A percentile compares a stretch with the other conserved stretches of the same genome.
phyloP scores from a whole-genome alignment of 371 early-diverging fungal genomes.

The Sporodiniella umbellata region DNA sequence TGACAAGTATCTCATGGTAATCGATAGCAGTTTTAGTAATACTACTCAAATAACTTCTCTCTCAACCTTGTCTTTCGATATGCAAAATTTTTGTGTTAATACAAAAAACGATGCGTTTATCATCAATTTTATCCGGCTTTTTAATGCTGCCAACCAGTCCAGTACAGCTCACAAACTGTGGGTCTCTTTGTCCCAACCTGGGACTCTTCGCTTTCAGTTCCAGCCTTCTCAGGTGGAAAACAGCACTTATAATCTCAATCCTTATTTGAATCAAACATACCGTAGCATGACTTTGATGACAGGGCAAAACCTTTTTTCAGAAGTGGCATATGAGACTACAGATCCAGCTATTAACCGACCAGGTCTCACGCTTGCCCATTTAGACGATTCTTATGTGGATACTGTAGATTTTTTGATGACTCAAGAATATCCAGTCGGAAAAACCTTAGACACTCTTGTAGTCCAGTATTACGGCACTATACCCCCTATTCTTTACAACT shows the following conservation, averaged over 20 bases:
- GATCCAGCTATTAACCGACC: conserved; percentile 34
- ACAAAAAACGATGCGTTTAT: conserved; percentile 34
- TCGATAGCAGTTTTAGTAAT: conserved; percentile 15
- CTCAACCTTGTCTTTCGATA: conserved; percentile 28
- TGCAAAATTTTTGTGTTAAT: conserved; percentile 47
- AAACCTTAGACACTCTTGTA: conserved; percentile 30
- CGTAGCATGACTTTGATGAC: conserved; percentile 37
- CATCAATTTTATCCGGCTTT: conserved; percentile 36
- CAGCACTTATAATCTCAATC: conserved; percentile 29
- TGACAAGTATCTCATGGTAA: conserved; percentile 37
- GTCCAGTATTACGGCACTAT: conserved; percentile 18
- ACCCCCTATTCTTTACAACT: conserved; percentile 28
- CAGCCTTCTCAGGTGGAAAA: conserved; percentile 22
- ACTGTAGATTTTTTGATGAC: conserved; percentile 47
- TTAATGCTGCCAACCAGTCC: conserved; percentile 34
- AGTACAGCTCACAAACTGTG: conserved; percentile 30
- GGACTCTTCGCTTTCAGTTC: conserved; percentile 32
- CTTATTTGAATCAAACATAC: conserved; percentile 33
- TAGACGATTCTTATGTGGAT: conserved; percentile 26
- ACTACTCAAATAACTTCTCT: conserved; percentile 7
- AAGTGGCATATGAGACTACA: conserved; percentile 16
- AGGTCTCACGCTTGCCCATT: conserved; percentile 39
- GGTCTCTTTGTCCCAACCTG: conserved; percentile 26
- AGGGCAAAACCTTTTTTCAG: conserved; percentile 19
- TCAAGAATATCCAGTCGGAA: conserved; percentile 17